Conservation (phyloP, 257 asterid genomes). For the Phtheirospermum japonicum region DNA sequence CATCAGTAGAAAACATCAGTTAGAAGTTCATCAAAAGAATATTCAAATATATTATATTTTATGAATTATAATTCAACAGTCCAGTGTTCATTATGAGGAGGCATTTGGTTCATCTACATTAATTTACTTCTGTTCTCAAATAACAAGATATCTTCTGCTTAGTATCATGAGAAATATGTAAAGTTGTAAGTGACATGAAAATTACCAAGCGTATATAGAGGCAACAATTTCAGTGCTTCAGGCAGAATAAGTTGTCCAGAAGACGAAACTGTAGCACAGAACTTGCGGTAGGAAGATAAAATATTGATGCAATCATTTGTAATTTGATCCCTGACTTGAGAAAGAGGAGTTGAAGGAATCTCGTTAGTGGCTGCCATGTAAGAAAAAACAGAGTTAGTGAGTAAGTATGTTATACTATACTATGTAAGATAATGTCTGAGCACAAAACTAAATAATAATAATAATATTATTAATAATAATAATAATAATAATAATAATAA, state of each 20-base stretch:
- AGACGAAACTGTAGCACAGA: constrained; percentile 82
- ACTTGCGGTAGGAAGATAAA: constrained; percentile 83
- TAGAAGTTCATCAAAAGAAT: no score
- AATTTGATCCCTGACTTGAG: constrained; percentile 72
- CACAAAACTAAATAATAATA: no score
- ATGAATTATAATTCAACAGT: neutral
- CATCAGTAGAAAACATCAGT: no score
- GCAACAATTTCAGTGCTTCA: constrained; percentile 86
- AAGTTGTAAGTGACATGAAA: constrained; percentile 23
- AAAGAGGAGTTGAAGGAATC: constrained; percentile 70
- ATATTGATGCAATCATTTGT: constrained; percentile 74
- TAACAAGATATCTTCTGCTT: no score
- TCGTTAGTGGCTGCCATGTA: constrained; percentile 67
- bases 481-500: no score
- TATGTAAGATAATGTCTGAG: constrained; percentile 1
- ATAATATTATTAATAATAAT: no score
- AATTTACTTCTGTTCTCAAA: no score
- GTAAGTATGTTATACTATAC: constrained; percentile 15
- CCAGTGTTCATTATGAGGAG: neutral
- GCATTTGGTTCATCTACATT: constrained; percentile 4
- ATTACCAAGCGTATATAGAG: constrained; percentile 84
- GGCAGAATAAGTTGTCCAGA: constrained; percentile 92
- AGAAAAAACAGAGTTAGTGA: constrained; percentile 30
- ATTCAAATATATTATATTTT: no score
- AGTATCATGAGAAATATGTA: neutral